These are phyloP conservation scores for Trametes hirsuta DNA, from an alignment of 1,284 basidiomycete species.

Conservation along the genomic window DNA sequence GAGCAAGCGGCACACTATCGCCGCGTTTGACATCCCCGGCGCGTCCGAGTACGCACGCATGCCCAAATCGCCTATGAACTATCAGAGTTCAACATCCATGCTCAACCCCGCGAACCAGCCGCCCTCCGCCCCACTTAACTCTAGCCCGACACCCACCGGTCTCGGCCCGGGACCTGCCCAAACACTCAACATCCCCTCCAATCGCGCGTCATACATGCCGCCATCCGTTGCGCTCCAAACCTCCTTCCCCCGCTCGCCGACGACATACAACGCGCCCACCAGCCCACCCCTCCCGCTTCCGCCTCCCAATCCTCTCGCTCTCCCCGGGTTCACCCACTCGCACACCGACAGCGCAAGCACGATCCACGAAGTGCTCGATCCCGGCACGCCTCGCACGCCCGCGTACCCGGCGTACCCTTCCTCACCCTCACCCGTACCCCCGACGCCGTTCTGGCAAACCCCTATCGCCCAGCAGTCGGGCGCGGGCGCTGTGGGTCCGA, in stretches of 20 bases:
- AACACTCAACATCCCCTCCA: constrained; percentile 21
- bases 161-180: constrained; percentile 14
- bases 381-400: constrained; percentile 49
- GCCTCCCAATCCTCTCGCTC: constrained; percentile 15
- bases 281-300: constrained; percentile 33
- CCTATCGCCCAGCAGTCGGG: constrained; percentile 50
- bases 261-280: constrained; percentile 49
- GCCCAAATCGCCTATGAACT: constrained; percentile 38
- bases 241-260: constrained; percentile 47
- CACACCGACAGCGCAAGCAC: constrained; percentile 28
- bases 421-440: constrained; percentile 46
- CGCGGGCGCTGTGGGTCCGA: constrained; percentile 53
- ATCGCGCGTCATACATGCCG: constrained; percentile 38
- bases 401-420: constrained; percentile 70
- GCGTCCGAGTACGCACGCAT: constrained; percentile 23
- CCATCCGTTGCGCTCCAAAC: constrained; percentile 43
- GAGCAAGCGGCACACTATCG: constrained; percentile 60
- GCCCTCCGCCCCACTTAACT: constrained; percentile 21
- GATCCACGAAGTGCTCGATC: constrained; percentile 20
- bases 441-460: constrained; percentile 57
- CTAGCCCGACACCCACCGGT: constrained; percentile 24
- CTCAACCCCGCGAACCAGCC: constrained; percentile 39
- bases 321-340: constrained; percentile 18
- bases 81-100: constrained; percentile 40
- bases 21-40: constrained; percentile 30